Percentiles rank a stretch among this genome's conserved stretches.
These are phyloP conservation scores for Naganishia onofrii DNA, from an alignment of 768 basidiomycete genomes.

Conservation along the genomic window DNA sequence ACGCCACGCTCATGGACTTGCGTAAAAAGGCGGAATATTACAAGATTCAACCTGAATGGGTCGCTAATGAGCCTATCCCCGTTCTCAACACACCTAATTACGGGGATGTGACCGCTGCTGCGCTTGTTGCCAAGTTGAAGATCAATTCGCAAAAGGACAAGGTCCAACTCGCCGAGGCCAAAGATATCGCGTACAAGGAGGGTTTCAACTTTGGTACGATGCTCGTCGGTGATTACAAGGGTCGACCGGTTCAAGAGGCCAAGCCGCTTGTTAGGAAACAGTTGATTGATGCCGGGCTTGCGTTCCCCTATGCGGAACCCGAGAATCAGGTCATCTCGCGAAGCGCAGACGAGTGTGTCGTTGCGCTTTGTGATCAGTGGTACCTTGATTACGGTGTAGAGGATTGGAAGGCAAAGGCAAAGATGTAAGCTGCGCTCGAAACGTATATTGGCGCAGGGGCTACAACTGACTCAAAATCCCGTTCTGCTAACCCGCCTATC, in stretches of 20 bases:
- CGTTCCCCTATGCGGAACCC: constrained; percentile 91
- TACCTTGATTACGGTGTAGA: constrained; percentile 95
- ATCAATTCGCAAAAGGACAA: constrained; percentile 92
- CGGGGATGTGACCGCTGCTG: constrained; percentile 82
- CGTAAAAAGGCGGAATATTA: constrained; percentile 96
- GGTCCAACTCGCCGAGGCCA: constrained; percentile 90
- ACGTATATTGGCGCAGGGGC: too few species aligned
- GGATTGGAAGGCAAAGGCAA: constrained; percentile 79
- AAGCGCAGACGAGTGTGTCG: constrained; percentile 94
- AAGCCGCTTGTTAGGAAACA: constrained; percentile 80
- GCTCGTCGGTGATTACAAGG: constrained; percentile 86
- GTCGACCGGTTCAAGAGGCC: constrained; percentile 80
- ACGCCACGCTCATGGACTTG: constrained; percentile 79
- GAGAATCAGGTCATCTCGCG: constrained; percentile 85
- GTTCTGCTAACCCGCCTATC: background rate
- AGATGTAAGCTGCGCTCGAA: constrained; percentile 60
- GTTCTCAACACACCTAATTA: constrained; percentile 87
- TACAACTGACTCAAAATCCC: constrained; percentile 6
- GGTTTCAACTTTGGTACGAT: constrained; percentile 95
- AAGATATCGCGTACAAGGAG: constrained; percentile 97
- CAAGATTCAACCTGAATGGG: constrained; percentile 88
- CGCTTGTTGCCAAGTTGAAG: constrained; percentile 80
- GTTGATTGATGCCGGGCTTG: constrained; percentile 74
- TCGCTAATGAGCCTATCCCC: constrained; percentile 75
- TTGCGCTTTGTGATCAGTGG: constrained; percentile 98